phyloP scores from a whole-genome alignment of 192 early-diverging fungal genomes.

The Chytriomyces confervae region DNA sequence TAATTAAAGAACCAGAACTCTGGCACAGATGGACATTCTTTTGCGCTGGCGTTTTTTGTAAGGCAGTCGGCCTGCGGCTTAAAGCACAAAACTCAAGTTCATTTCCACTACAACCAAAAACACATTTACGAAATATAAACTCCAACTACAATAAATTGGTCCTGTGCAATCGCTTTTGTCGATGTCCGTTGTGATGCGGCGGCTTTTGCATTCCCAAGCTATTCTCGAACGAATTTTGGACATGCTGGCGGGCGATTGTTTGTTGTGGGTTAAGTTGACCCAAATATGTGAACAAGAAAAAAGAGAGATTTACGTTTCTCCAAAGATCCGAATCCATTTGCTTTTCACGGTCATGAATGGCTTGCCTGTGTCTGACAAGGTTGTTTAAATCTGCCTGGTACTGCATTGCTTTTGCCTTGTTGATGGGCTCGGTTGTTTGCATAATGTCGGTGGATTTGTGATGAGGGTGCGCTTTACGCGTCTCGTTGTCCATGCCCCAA shows the following conservation, averaged over 20 bases:
- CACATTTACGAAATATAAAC: too few species aligned
- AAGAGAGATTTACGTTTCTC: background rate
- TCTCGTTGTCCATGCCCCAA: conserved; percentile 6
- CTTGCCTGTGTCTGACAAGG: background rate
- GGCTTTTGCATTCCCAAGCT: conserved; percentile 11
- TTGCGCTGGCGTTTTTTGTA: too few species aligned
- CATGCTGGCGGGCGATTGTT: background rate
- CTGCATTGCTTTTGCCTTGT: background rate
- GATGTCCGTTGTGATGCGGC: background rate
- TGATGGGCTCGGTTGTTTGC: conserved; percentile 5
- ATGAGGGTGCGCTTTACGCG: conserved; percentile 8
- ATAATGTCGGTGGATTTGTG: conserved; percentile 19
- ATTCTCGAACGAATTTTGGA: conserved; percentile 25
- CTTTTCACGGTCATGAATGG: background rate
- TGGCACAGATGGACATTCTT: too few species aligned
- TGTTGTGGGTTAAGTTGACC: background rate
- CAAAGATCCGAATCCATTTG: conserved; percentile 11
- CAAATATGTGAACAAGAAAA: background rate
- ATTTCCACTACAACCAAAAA: too few species aligned
- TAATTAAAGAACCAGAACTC: too few species aligned
- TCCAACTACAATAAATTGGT: too few species aligned
- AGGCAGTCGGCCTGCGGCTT: too few species aligned
- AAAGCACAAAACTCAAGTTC: too few species aligned
- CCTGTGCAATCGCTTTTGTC: background rate
- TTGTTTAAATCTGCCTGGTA: conserved; percentile 19